Conservation (phyloP, 163 green algal genomes). For the Coccomyxa subellipsoidea region DNA sequence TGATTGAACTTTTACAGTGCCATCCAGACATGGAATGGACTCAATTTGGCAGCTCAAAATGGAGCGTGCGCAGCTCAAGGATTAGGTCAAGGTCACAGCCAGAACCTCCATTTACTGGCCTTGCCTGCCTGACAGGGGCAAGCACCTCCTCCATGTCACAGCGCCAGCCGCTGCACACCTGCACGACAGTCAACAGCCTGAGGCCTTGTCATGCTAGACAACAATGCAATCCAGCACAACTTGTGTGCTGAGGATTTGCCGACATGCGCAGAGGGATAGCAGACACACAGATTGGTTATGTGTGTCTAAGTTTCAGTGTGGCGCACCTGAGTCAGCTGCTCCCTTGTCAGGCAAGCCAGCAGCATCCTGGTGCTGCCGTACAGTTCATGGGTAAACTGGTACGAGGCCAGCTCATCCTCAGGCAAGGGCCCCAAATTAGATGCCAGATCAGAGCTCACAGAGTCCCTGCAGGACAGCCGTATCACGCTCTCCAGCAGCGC, state of each 20-base stretch:
- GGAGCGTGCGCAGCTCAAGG: neutral
- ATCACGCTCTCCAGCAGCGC: neutral
- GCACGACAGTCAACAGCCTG: neutral
- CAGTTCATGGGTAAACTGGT: neutral
- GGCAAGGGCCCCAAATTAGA: neutral
- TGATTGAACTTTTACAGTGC: too few relatives aligned
- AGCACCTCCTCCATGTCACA: constrained; percentile 4
- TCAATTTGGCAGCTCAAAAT: neutral
- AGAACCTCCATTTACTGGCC: neutral
- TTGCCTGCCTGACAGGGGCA: neutral
- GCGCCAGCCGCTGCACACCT: neutral
- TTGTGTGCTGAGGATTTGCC: neutral
- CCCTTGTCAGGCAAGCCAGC: neutral
- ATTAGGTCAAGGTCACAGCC: neutral
- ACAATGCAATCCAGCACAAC: too few relatives aligned
- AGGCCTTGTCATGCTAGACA: too few relatives aligned
- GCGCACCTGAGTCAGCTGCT: neutral
- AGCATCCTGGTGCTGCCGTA: constrained; percentile 2
- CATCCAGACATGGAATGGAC: too few relatives aligned
- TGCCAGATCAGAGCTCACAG: neutral
- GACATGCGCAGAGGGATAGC: neutral
- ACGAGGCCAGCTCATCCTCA: neutral
- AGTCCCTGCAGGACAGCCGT: neutral
- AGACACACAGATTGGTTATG: too few relatives aligned
- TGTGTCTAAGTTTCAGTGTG: too few relatives aligned